Conservation (phyloP, 2,329 filamentous ascomycete genomes). For the Ceratocystis colombiana region DNA sequence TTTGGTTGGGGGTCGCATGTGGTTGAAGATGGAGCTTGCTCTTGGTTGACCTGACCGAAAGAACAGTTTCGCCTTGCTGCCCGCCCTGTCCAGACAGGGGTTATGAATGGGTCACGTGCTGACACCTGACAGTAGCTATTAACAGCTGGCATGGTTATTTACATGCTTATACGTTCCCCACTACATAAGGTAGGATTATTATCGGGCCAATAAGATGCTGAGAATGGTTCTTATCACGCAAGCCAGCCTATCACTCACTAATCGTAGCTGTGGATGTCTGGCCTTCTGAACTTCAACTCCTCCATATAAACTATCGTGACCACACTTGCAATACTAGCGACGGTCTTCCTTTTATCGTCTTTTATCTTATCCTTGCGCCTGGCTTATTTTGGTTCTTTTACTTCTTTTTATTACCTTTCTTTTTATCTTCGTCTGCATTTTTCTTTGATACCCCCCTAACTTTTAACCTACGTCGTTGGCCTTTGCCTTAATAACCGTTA, state of each 20-base stretch:
- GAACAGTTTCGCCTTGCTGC: constrained; percentile 22
- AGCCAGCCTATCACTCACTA: constrained; percentile 9
- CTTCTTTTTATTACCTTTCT: background rate
- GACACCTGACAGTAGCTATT: constrained; percentile 6
- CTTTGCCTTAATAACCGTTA: background rate
- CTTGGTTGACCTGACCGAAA: background rate
- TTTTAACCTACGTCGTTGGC: constrained; percentile 16
- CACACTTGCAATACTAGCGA: background rate
- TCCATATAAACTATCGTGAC: background rate
- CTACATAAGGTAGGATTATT: background rate
- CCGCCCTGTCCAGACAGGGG: background rate
- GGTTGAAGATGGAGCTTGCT: no score
- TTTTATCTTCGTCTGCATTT: background rate
- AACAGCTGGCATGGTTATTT: background rate
- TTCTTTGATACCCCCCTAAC: background rate
- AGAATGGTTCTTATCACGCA: constrained; percentile 7
- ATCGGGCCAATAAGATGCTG: constrained; percentile 20
- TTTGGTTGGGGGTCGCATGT: background rate
- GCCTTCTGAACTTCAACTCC: constrained; percentile 7
- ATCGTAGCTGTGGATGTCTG: constrained; percentile 12
- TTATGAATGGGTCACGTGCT: background rate
- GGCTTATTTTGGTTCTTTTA: background rate
- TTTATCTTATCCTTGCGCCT: no score
- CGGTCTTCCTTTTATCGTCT: no score
- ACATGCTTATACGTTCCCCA: background rate